Evolutionary conservation across 202 grass and related monocot genomes (phyloP).

Genomic region (Saccharum hybrid): DNA sequence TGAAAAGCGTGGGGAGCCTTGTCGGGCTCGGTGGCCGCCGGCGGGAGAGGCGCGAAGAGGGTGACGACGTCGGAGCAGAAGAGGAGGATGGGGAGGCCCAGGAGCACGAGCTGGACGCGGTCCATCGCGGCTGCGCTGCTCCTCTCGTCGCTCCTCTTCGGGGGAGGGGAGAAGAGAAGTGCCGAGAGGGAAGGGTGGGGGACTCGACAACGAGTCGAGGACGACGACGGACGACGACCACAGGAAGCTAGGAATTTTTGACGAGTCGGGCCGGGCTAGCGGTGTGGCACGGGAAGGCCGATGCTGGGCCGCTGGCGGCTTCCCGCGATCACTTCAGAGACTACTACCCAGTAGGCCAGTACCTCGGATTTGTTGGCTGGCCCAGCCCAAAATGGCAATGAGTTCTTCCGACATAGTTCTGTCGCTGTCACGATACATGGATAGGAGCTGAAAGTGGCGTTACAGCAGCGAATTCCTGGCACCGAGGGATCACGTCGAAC

Average conservation of each 20-base stretch:
- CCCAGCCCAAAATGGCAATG: neutral
- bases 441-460: too few relatives aligned
- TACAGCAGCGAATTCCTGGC: neutral
- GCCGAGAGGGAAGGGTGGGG: neutral
- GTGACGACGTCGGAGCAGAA: slow-evolving; percentile 90
- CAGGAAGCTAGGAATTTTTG: slow-evolving; percentile 26
- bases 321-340: neutral
- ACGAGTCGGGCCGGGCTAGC: neutral
- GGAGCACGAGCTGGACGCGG: slow-evolving; percentile 80
- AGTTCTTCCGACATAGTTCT: neutral
- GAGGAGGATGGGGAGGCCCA: slow-evolving; percentile 87
- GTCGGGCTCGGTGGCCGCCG: slow-evolving; percentile 31
- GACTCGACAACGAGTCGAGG: neutral
- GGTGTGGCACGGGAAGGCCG: neutral
- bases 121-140: slow-evolving; percentile 68
- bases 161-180: neutral
- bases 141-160: slow-evolving; percentile 13
- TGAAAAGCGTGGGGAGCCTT: slow-evolving; percentile 12
- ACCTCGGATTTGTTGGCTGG: neutral
- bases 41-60: slow-evolving; percentile 72
- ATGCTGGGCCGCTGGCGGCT: neutral
- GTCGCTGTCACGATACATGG: neutral
- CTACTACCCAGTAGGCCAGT: too few relatives aligned
- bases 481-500: neutral
- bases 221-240: slow-evolving; percentile 17